Percentiles rank a stretch among this genome's conserved stretches.
Evolutionary conservation across 2,329 filamentous ascomycete genomes (phyloP).

Genomic region (Didymella pinodella): DNA sequence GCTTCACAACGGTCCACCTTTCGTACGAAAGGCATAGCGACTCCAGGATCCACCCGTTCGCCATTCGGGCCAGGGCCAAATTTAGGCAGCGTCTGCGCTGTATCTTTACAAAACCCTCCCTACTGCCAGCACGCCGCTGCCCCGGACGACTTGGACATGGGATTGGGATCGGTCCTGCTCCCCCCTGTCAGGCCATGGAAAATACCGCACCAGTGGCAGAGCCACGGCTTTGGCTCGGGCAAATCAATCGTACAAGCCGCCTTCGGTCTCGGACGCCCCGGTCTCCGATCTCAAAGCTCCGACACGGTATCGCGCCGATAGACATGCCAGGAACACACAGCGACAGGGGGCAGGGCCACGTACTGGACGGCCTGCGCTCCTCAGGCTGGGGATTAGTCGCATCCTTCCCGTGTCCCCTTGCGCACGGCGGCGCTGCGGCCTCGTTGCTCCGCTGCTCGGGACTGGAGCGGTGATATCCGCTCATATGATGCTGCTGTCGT

Average conservation of each 20-base stretch:
- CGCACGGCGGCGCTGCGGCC: neutral
- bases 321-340: neutral
- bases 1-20: conserved; percentile 8
- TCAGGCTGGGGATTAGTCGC: neutral
- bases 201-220: conserved; percentile 12
- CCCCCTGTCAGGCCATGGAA: conserved; percentile 9
- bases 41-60: conserved; percentile 11
- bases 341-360: neutral
- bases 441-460: conserved; percentile 1
- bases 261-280: conserved; percentile 14
- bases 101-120: conserved; percentile 20
- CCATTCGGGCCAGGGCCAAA: neutral
- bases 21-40: conserved; percentile 8
- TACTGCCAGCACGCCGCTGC: conserved; percentile 3
- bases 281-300: conserved; percentile 1
- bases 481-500: neutral
- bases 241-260: conserved; percentile 8
- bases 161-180: conserved; percentile 12
- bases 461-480: neutral
- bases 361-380: conserved; percentile 8
- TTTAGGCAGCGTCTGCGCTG: neutral
- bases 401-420: neutral
- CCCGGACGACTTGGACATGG: conserved; percentile 5
- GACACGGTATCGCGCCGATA: neutral
- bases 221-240: conserved; percentile 19